Percentiles rank a stretch among this genome's conserved stretches.
Conservation (phyloP, 768 basidiomycete genomes). For the Calocybe indica region DNA sequence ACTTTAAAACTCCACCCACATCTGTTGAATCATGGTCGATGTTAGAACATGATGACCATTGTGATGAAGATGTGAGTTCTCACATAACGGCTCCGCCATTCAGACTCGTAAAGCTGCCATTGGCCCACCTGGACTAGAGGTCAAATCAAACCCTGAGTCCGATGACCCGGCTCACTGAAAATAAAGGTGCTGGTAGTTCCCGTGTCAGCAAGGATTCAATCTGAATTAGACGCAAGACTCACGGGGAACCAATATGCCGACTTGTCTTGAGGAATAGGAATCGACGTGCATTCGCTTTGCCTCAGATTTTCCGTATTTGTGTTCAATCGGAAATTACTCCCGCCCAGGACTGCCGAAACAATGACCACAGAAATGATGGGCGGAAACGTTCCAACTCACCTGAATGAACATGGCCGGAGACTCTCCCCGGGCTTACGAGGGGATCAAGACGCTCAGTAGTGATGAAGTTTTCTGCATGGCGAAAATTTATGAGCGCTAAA, state of each 20-base stretch:
- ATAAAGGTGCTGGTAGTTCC: slow-evolving; percentile 35
- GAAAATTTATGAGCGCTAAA: not conserved
- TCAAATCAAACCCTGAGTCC: not conserved
- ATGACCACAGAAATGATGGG: not conserved
- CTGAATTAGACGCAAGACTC: slow-evolving; percentile 11
- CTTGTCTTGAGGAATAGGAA: slow-evolving; percentile 48
- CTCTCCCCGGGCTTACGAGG: slow-evolving; percentile 38
- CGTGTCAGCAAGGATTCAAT: not conserved
- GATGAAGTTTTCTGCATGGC: slow-evolving; percentile 31
- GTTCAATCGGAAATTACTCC: slow-evolving; percentile 42
- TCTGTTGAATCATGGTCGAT: slow-evolving; percentile 11
- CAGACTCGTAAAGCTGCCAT: slow-evolving; percentile 40
- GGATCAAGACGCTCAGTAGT: slow-evolving; percentile 47
- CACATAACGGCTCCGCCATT: slow-evolving; percentile 40
- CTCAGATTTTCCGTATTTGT: slow-evolving; percentile 35
- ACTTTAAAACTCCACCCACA: slow-evolving; percentile 15
- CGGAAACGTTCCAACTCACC: slow-evolving; percentile 19
- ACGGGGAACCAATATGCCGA: slow-evolving; percentile 50
- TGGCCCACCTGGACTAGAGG: slow-evolving; percentile 30
- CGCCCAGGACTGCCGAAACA: slow-evolving; percentile 37
- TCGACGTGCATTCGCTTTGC: slow-evolving; percentile 45
- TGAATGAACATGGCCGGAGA: slow-evolving; percentile 43
- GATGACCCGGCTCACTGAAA: slow-evolving; percentile 33
- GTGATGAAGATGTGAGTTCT: slow-evolving; percentile 8
- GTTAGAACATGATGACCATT: not conserved